Evolutionary conservation across 2,329 filamentous ascomycete species (phyloP), one percentile per base, ranked within the genome.

Genomic region (Trichoderma guizhouense): DNA sequence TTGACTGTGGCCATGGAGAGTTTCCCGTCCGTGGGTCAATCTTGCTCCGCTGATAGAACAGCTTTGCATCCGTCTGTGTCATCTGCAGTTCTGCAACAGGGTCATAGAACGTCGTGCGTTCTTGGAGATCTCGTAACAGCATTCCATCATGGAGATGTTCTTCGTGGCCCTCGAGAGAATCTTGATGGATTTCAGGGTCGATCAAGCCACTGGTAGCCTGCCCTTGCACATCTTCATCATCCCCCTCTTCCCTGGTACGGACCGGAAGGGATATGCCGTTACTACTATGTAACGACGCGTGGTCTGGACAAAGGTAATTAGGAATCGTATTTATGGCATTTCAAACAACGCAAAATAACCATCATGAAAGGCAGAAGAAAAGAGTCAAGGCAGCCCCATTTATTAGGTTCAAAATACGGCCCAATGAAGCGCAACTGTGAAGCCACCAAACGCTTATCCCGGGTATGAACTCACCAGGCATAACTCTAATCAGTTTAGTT

Each of bases 31-130:
- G 75, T 78, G 78, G 71, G 74, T 91, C 92, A 72, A 91, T 85
- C 81, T 94, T 93, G 81, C 93, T 94, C 75, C 93, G 88, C 83
- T 98, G 95, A 81, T 97, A 99, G 84, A 98, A 97, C 74, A 98
- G 88, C 82, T 97, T 98, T 72, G 95, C 93, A 80, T 99, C 96
- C 30, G 93, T 91, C 81, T 97, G 94, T 78, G 92, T 97, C 90
- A 97, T 92, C 78, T 95, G 93, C 78, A 96, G 97, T 82, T 99
- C 96, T 68, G 93, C 93, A 67, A 95, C 92, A 78, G 95, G 94
- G 81, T 98, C 95, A 83, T 97, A 98, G 79, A 94, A 97, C 24
- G 95, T 93, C 9, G 94, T 97, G 79, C 91, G 91, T 73, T 86
- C 86, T 39, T 88, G 89, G 67, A 89, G 79, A 78, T 91, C 89